Evolutionary conservation across 768 basidiomycete genomes (phyloP).

Genomic region (Phlebiopsis flavidoalba): DNA sequence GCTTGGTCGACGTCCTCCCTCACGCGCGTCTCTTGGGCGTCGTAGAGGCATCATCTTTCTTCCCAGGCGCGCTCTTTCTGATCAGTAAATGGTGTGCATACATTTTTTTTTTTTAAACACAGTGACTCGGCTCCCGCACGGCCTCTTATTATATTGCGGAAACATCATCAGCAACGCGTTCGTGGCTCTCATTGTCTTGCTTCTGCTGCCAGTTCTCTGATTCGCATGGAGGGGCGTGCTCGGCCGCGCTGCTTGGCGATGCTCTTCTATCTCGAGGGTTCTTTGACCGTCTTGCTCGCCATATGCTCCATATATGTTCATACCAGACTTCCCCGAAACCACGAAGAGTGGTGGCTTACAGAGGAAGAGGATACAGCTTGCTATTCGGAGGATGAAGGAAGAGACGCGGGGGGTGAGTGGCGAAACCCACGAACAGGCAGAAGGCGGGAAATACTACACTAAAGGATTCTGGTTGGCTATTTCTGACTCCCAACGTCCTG

Average conservation of each 20-base stretch:
- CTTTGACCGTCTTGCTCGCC: constrained; percentile 48
- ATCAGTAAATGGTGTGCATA: constrained; percentile 74
- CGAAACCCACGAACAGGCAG: constrained; percentile 27
- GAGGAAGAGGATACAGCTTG: constrained; percentile 49
- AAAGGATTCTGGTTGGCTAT: constrained; percentile 58
- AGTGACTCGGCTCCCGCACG: constrained; percentile 65
- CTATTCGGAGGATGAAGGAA: constrained; percentile 55
- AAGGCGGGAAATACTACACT: constrained; percentile 10
- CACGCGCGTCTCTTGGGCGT: constrained; percentile 73
- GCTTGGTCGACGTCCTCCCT: constrained; percentile 56
- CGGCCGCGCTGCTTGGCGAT: constrained; percentile 65
- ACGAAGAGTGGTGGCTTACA: constrained; percentile 50
- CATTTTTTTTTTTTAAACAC: too few relatives aligned
- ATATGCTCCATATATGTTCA: constrained; percentile 52
- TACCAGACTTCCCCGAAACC: constrained; percentile 71
- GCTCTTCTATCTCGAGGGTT: constrained; percentile 72
- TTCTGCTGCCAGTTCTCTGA: constrained; percentile 73
- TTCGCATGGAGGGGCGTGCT: constrained; percentile 62
- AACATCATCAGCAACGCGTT: constrained; percentile 79
- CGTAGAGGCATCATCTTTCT: constrained; percentile 54
- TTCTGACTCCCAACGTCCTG: constrained; percentile 83
- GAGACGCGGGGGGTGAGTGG: too few relatives aligned
- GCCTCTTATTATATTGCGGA: constrained; percentile 71
- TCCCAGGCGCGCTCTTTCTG: constrained; percentile 63
- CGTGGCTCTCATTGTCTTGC: constrained; percentile 74